Evolutionary conservation across 2,329 filamentous ascomycete species (phyloP), one percentile per base, ranked within the genome.

Genomic region (Acrocalymma vagum): DNA sequence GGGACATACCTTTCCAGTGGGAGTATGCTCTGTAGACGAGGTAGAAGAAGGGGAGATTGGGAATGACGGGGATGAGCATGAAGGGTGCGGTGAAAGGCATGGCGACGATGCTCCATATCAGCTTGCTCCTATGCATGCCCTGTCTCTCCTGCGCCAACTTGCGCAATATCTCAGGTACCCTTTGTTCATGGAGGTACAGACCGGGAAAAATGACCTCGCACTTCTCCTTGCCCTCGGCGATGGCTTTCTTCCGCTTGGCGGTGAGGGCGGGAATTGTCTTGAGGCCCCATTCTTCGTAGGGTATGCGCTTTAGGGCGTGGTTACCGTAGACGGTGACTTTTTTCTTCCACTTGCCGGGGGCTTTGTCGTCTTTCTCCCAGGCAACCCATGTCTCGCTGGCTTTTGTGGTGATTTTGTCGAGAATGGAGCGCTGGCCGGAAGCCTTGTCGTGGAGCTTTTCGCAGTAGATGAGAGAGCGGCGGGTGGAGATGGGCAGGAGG

Each of bases 1-100:
- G 29, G n/a, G 11, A 40, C 15, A 39, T 24, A 57, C 45, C 48
- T 53, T 65, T 62, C 65, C 52, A 63, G 44, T 72, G 68, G 27
- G 67, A 70, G 42, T 63, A 97, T 17, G 90, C 87, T 51, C 94
- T 83, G 74, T 95, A 99, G 13, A 83, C 83, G 26, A 97, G 81
- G 70, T 97, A 99, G 77, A 97, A 97, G 77, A 97, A 97, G 13
- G 94, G 94, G 9, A 99, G 77, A 66, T 99, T 96, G 23, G 93
- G 92, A 50, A 96, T 80, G 48, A 97, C 65, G 29, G 94, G 94
- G 28, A 99, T 75, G 30, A 96, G 72, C 4, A 84, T 91, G 68
- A 97, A 83, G 0, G 94, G 94, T 2, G 85, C 81, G 33, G 87
- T 87, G 36, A 96, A 79, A 15, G 94, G 94, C 63, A 67, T 67